Percentiles rank a stretch among this genome's conserved stretches.
Conservation (phyloP, 177 flowering plant species). For the Vitis hybrid region DNA sequence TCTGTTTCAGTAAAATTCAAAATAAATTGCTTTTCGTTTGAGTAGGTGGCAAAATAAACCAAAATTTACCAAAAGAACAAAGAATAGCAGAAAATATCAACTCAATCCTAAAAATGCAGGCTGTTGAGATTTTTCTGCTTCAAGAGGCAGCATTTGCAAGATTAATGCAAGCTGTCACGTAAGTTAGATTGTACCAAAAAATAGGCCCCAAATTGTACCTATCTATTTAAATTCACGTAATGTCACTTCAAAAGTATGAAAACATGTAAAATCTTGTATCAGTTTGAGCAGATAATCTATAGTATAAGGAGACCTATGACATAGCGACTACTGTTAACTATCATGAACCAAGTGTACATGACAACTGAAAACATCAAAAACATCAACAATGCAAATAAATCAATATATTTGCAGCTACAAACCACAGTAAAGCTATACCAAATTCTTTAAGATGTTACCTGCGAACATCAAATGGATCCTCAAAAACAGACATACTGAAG, state of each 20-base stretch:
- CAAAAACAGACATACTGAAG: conserved; percentile 55
- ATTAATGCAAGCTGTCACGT: too few relatives aligned
- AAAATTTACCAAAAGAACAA: background rate
- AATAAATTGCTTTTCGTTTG: background rate
- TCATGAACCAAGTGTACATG: too few relatives aligned
- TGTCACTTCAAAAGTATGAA: too few relatives aligned
- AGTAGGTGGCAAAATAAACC: background rate
- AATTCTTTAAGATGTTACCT: conserved; percentile 44
- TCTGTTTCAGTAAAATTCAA: background rate
- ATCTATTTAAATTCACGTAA: too few relatives aligned
- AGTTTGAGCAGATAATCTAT: too few relatives aligned
- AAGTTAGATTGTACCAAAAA: too few relatives aligned
- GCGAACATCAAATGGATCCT: conserved; percentile 72
- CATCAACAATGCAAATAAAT: background rate
- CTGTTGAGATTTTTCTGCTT: background rate
- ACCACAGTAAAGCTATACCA: background rate
- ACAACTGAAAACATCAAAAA: too few relatives aligned
- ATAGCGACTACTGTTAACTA: too few relatives aligned
- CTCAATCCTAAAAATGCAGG: background rate
- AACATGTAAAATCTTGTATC: too few relatives aligned
- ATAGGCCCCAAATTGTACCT: too few relatives aligned
- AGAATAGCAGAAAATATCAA: background rate
- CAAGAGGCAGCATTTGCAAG: background rate
- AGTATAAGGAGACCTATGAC: too few relatives aligned
- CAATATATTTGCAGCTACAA: background rate